Evolutionary conservation across 768 basidiomycete genomes (phyloP).

Genomic region (Mycena latifolia): DNA sequence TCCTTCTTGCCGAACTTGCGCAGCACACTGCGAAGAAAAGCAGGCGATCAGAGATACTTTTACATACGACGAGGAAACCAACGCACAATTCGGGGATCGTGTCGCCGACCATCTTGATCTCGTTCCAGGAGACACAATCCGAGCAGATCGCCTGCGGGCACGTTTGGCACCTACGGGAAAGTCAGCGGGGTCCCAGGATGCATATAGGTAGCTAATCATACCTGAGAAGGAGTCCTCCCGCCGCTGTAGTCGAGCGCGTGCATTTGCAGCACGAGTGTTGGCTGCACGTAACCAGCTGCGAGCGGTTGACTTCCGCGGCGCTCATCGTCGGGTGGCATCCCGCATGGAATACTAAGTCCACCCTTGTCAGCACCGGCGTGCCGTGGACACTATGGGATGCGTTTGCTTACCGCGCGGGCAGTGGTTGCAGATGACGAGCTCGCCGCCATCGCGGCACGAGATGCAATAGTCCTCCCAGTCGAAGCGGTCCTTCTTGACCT

Average conservation of each 20-base stretch:
- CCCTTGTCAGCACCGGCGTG: background rate
- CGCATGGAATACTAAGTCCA: constrained; percentile 70
- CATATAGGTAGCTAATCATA: constrained; percentile 38
- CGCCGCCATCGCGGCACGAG: constrained; percentile 70
- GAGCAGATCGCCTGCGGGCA: constrained; percentile 73
- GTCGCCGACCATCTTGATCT: constrained; percentile 66
- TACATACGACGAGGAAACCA: background rate
- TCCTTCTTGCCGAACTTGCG: constrained; percentile 52
- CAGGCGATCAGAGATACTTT: background rate
- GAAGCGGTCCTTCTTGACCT: constrained; percentile 50
- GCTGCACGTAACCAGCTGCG: constrained; percentile 47
- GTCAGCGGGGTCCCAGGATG: background rate
- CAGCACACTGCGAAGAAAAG: constrained; percentile 47
- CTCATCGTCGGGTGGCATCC: constrained; percentile 54
- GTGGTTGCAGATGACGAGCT: constrained; percentile 57
- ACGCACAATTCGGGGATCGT: constrained; percentile 69
- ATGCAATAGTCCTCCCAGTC: constrained; percentile 73
- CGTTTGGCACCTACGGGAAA: constrained; percentile 62
- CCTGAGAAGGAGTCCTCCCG: constrained; percentile 73
- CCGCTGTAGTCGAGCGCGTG: constrained; percentile 54
- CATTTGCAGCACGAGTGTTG: constrained; percentile 67
- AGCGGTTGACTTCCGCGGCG: constrained; percentile 39
- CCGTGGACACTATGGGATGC: background rate
- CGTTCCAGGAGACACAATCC: constrained; percentile 66
- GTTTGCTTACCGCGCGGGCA: constrained; percentile 65